Conservation (phyloP, 2,329 filamentous ascomycete species). For the Curvularia sp. region DNA sequence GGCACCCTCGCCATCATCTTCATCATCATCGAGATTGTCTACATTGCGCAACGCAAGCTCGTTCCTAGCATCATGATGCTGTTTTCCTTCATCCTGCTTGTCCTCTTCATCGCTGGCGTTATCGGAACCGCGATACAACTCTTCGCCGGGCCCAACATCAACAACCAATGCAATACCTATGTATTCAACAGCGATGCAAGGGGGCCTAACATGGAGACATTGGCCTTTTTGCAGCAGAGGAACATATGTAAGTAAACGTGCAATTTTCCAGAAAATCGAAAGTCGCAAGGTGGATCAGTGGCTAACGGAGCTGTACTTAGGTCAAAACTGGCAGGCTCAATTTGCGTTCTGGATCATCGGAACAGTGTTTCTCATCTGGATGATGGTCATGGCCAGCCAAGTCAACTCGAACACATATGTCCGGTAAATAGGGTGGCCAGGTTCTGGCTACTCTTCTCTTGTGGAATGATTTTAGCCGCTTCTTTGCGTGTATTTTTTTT, state of each 20-base stretch:
- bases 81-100: conserved; percentile 66
- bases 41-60: conserved; percentile 63
- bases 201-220: conserved; percentile 61
- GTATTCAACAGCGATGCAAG: conserved; percentile 56
- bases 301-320: conserved; percentile 44
- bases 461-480: not conserved
- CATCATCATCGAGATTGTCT: conserved; percentile 64
- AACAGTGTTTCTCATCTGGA: conserved; percentile 69
- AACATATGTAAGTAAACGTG: conserved; percentile 62
- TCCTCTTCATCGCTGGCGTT: conserved; percentile 67
- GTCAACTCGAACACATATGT: conserved; percentile 58
- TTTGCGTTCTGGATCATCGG: conserved; percentile 71
- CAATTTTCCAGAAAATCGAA: not conserved
- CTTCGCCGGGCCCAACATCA: conserved; percentile 65
- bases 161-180: conserved; percentile 65
- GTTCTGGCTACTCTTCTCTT: not conserved
- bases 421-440: not conserved
- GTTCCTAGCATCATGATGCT: conserved; percentile 66
- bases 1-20: conserved; percentile 64
- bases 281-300: not conserved
- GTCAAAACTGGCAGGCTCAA: conserved; percentile 67
- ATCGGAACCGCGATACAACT: conserved; percentile 69
- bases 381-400: conserved; percentile 68
- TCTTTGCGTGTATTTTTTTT: not conserved
- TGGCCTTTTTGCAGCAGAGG: conserved; percentile 68